Conservation (phyloP, 352 stramenopile species). For the Hyaloperonospora brassicae region DNA sequence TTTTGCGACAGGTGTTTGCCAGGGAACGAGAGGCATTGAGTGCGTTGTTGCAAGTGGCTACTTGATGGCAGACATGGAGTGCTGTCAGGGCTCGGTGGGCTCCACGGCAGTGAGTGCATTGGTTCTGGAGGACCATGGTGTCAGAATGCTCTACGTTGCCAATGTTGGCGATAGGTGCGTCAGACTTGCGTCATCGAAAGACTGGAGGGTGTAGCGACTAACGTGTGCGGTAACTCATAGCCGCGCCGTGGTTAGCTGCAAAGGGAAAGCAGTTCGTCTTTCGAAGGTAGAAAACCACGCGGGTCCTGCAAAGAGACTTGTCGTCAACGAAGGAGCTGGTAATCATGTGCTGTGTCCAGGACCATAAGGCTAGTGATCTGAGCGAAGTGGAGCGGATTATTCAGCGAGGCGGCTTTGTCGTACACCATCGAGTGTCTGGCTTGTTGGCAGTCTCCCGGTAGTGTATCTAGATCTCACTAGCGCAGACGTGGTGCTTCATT, state of each 20-base stretch:
- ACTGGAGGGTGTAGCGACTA: neutral
- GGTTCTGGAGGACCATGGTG: slow-evolving; percentile 32
- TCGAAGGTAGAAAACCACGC: slow-evolving; percentile 31
- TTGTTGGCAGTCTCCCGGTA: slow-evolving; percentile 70
- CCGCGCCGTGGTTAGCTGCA: slow-evolving; percentile 55
- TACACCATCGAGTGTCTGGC: slow-evolving; percentile 58
- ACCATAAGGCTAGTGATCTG: slow-evolving; percentile 64
- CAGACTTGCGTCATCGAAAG: neutral
- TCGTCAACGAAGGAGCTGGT: neutral
- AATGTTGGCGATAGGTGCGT: slow-evolving; percentile 75
- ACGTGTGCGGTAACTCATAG: slow-evolving; percentile 19
- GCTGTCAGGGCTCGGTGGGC: slow-evolving; percentile 46
- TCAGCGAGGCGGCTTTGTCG: slow-evolving; percentile 56
- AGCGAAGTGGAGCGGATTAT: slow-evolving; percentile 52
- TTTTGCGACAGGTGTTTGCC: neutral
- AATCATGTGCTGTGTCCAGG: slow-evolving; percentile 13
- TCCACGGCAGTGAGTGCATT: slow-evolving; percentile 57
- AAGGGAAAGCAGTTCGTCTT: slow-evolving; percentile 42
- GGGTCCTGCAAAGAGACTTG: neutral
- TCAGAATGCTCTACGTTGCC: slow-evolving; percentile 42
- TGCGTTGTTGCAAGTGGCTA: slow-evolving; percentile 38
- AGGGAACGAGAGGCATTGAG: neutral
- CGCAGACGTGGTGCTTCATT: neutral
- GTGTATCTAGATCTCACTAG: neutral
- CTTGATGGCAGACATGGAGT: slow-evolving; percentile 73